Evolutionary conservation across 805 yeast species (phyloP).

Genomic region (Zygosaccharomyces bailii): DNA sequence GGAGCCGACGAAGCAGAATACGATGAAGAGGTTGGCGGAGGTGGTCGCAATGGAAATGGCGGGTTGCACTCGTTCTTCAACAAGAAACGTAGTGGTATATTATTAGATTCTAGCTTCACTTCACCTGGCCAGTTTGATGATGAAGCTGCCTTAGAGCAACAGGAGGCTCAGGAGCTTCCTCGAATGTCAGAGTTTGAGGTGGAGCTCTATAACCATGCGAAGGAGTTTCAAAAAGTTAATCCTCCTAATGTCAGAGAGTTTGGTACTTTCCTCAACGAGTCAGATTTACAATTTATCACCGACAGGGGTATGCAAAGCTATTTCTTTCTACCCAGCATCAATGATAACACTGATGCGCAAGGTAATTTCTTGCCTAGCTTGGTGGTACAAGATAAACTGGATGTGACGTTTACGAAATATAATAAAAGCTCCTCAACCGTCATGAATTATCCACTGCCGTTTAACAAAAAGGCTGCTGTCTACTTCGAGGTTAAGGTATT

Average conservation of each 20-base stretch:
- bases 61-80: slow-evolving; percentile 26
- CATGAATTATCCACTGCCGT: slow-evolving; percentile 39
- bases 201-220: slow-evolving; percentile 32
- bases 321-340: slow-evolving; percentile 34
- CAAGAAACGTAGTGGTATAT: slow-evolving; percentile 27
- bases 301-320: slow-evolving; percentile 38
- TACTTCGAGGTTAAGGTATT: slow-evolving; percentile 63
- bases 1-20: slow-evolving; percentile 33
- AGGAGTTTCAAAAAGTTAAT: slow-evolving; percentile 30
- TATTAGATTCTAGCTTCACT: slow-evolving; percentile 32
- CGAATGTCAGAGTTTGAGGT: slow-evolving; percentile 34
- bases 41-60: slow-evolving; percentile 13
- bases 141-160: slow-evolving; percentile 22
- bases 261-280: slow-evolving; percentile 29
- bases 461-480: slow-evolving; percentile 56
- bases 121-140: slow-evolving; percentile 33
- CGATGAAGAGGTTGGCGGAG: slow-evolving; percentile 31
- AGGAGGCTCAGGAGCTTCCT: slow-evolving; percentile 26
- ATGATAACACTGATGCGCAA: slow-evolving; percentile 33
- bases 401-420: slow-evolving; percentile 31
- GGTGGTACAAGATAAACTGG: slow-evolving; percentile 35
- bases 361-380: slow-evolving; percentile 37
- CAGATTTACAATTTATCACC: slow-evolving; percentile 30
- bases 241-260: slow-evolving; percentile 34
- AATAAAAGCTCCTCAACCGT: slow-evolving; percentile 35